These are phyloP conservation scores for Aspergillus candidus DNA, from an alignment of 2,329 filamentous ascomycete genomes.

Conservation along the genomic window DNA sequence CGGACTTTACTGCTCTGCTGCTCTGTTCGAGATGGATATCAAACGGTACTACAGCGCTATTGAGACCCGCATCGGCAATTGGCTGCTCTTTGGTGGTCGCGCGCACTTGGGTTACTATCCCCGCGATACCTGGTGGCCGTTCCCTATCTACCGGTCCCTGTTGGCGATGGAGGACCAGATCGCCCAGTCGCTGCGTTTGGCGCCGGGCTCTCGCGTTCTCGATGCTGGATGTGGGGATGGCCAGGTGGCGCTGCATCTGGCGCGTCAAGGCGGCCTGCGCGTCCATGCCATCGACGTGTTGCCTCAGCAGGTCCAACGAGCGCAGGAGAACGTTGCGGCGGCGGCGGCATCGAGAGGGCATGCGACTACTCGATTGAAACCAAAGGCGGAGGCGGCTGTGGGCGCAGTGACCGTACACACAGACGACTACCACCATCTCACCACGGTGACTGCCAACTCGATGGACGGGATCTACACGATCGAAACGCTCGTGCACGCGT, in stretches of 20 bases:
- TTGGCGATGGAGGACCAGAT: slow-evolving; percentile 49
- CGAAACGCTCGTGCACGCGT: slow-evolving; percentile 49
- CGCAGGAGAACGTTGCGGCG: slow-evolving; percentile 20
- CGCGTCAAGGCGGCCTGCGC: slow-evolving; percentile 30
- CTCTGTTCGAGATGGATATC: neutral
- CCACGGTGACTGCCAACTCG: slow-evolving; percentile 28
- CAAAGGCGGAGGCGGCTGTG: neutral
- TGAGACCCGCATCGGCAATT: slow-evolving; percentile 18
- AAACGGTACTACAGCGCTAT: slow-evolving; percentile 7
- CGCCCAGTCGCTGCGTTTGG: slow-evolving; percentile 31
- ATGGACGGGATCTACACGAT: slow-evolving; percentile 49
- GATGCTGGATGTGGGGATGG: slow-evolving; percentile 50
- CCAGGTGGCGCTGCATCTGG: slow-evolving; percentile 47
- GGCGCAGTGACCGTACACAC: slow-evolving; percentile 30
- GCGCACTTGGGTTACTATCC: slow-evolving; percentile 47
- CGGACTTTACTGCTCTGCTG: too few relatives aligned
- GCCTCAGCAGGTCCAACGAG: slow-evolving; percentile 40
- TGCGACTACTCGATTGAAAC: neutral
- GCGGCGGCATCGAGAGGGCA: neutral
- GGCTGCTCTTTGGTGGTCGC: slow-evolving; percentile 39
- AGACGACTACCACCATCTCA: slow-evolving; percentile 48
- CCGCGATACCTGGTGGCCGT: slow-evolving; percentile 42
- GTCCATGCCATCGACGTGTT: slow-evolving; percentile 47
- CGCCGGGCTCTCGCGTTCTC: slow-evolving; percentile 38
- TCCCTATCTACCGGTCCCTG: slow-evolving; percentile 39